Base-by-base conservation (phyloP, 345 rosid species). In the Syzygium jambos region DNA sequence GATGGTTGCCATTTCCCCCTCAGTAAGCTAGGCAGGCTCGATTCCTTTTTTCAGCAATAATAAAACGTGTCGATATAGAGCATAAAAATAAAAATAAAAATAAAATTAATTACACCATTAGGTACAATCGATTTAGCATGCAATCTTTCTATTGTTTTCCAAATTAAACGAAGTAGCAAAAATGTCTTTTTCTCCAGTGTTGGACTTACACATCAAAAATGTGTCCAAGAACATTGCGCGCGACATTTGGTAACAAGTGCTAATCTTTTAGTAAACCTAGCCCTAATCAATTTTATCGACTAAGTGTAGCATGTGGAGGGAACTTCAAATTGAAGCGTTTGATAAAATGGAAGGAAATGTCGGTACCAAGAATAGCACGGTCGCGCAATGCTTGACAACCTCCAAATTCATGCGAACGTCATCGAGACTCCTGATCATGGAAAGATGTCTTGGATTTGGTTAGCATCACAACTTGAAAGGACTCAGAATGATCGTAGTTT, bases 391-490 rank as follows among this genome's bases (percentile, higher is more conserved):
- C 93, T 98, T 96, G 87, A 95, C 86, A 85, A 98, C 98, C 91
- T 98, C 98, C 86, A 98, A 84, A 83, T 96, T 98, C 99, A 96
- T 93, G 34, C 99, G 92, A 84, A 94, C 99, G 85, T 96, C 99
- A 54, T 96, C 97, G 1, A 98, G 96, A 89, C 99, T 98, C 90
- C 99, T 96, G 89, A 21, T 38, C 27, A 10, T 38, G 49, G 49
- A 73, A 73, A 73, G 80, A 73, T 34, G 80, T 19, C 82, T 73
- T 34, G 82, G 82, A 73, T 38, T 73, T 38, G 80, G 25, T 73
- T 38, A 73, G 82, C 25, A 38, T 73, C 2, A 21, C 38, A 19
- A 73, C 49, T 73, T 73, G 82, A 73, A 73, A 38, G 27, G 82
- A 73, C 27, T 73, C 0, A 7, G 1, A 73, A 38, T 5, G 14